Base-by-base conservation (phyloP, 192 early-diverging fungal species). In the Polychytrium aggregatum region DNA sequence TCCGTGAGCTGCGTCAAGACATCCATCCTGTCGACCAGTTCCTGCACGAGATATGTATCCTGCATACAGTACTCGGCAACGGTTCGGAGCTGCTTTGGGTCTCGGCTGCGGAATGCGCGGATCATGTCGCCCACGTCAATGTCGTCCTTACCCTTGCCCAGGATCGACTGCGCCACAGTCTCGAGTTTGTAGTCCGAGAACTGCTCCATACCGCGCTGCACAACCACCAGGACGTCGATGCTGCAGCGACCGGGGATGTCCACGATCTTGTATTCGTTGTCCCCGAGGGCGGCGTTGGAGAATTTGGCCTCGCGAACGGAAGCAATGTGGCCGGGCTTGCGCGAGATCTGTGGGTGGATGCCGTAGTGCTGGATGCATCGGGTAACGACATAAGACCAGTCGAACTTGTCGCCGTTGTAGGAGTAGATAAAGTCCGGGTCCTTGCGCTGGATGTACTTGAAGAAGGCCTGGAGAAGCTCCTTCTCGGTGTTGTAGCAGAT, bases 21-120 rank as follows among this genome's bases (percentile, higher is more conserved):
- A 17, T 43, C 41, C 41, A 43, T 7, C 21, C 17, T 43, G 41
- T 43, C 21, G 41, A 43, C 41, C 14, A 43, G 41, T 43, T 43
- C 17, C 41, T 43, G 41, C 17, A 43, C 41, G 11, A 43, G 22
- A 9, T 10, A 9, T 11, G 41, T 43, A 21, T 43, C 41, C 21
- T 43, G 41, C 7, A 7, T 10, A 43, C 41, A 43, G 41, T 43
- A 43, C 7, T 43, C 41, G 10, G 8, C 41, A 17, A 43, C 17
- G 8, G 9, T 20, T 24, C 8, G 7, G 10, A 43, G 21, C 21
- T 43, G 8, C 10, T 11, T 24, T 43, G 41, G 11, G 17, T 43
- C 41, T 10, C 41, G 8, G 9, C 8, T 10, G 11, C 41, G n/a
- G 41, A 43, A 43, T 17, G 41, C 41, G 8, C 11, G 17, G 22